Conservation (phyloP, 2,329 filamentous ascomycete genomes). For the Neofusicoccum sp. region DNA sequence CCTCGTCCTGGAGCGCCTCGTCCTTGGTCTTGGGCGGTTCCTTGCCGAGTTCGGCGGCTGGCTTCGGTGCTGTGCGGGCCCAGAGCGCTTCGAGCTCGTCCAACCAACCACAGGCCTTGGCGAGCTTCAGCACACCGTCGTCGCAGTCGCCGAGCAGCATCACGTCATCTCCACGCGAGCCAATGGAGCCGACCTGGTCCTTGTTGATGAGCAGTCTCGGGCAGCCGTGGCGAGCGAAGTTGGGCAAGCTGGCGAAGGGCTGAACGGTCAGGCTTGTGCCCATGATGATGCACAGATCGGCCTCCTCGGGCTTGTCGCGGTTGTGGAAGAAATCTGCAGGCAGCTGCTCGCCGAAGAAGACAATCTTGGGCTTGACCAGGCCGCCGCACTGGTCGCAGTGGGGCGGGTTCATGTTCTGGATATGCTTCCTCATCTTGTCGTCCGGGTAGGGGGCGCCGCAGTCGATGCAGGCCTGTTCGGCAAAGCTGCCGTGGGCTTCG, state of each 20-base stretch:
- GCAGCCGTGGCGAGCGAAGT: slow-evolving; percentile 60
- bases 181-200: slow-evolving; percentile 79
- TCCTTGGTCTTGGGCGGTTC: slow-evolving; percentile 51
- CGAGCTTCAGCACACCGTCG: slow-evolving; percentile 74
- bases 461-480: slow-evolving; percentile 83
- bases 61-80: slow-evolving; percentile 64
- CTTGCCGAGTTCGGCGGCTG: slow-evolving; percentile 50
- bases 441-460: slow-evolving; percentile 75
- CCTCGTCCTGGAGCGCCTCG: slow-evolving; percentile 59
- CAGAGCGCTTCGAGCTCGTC: slow-evolving; percentile 80
- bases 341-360: slow-evolving; percentile 84
- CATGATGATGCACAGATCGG: slow-evolving; percentile 81
- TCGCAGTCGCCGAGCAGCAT: slow-evolving; percentile 83
- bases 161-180: slow-evolving; percentile 80
- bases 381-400: slow-evolving; percentile 72
- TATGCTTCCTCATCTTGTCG: slow-evolving; percentile 70
- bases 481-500: slow-evolving; percentile 95
- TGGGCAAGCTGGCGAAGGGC: slow-evolving; percentile 83
- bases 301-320: slow-evolving; percentile 57
- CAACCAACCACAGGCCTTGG: slow-evolving; percentile 79
- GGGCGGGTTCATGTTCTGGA: slow-evolving; percentile 70
- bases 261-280: slow-evolving; percentile 87
- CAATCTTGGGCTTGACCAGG: slow-evolving; percentile 89
- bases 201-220: slow-evolving; percentile 87
- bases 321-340: slow-evolving; percentile 67